phyloP scores from a whole-genome alignment of 257 asterid species.

The Solanum acaule region DNA sequence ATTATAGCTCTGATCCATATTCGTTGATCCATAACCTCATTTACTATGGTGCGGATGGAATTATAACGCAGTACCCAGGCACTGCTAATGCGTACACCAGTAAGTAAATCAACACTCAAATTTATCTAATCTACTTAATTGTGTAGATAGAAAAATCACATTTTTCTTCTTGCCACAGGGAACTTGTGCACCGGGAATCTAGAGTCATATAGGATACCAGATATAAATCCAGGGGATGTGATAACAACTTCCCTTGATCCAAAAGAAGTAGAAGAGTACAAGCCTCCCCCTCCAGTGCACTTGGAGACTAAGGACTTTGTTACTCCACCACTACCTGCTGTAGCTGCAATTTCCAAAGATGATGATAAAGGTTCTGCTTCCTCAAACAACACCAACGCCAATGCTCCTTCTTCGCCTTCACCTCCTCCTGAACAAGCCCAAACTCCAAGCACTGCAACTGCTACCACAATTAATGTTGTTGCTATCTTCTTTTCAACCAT shows the following conservation, averaged over 20 bases:
- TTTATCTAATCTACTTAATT: not conserved
- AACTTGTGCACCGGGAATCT: not conserved
- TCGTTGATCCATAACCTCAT: slow-evolving; percentile 46
- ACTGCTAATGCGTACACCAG: slow-evolving; percentile 54
- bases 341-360: not conserved
- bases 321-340: not conserved
- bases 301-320: not conserved
- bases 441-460: not conserved
- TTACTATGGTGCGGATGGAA: slow-evolving; percentile 45
- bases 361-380: not conserved
- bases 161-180: not conserved
- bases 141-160: not conserved
- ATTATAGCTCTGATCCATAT: slow-evolving; percentile 73
- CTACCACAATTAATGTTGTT: not conserved
- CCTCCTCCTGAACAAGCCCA: not conserved
- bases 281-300: not conserved
- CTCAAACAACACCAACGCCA: not conserved
- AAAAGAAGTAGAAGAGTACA: slow-evolving; percentile 1
- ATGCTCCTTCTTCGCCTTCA: not conserved
- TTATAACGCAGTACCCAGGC: slow-evolving; percentile 63
- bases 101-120: slow-evolving; percentile 24
- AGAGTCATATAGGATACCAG: not conserved
- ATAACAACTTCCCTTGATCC: not conserved
- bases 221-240: not conserved
- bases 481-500: not conserved